Conservation (phyloP, 192 early-diverging fungal genomes). For the Geranomyces michiganensis region DNA sequence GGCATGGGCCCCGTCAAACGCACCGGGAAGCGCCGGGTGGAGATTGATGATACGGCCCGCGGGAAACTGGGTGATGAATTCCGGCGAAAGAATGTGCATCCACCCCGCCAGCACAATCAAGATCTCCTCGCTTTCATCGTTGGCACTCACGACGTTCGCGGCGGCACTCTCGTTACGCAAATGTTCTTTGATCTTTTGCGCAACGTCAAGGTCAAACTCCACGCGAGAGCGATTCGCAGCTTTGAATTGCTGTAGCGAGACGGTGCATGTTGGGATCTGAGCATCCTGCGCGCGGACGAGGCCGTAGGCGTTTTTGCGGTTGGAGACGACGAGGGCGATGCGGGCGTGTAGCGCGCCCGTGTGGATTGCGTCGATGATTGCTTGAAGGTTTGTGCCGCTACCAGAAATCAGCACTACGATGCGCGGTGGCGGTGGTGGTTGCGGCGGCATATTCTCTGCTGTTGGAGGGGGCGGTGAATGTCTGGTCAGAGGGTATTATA, state of each 20-base stretch:
- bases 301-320: slow-evolving; percentile 82
- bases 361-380: slow-evolving; percentile 81
- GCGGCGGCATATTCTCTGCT: background rate
- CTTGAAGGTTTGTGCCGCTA: slow-evolving; percentile 94
- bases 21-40: slow-evolving; percentile 94
- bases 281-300: slow-evolving; percentile 82
- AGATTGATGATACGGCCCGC: slow-evolving; percentile 82
- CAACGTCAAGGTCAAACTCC: slow-evolving; percentile 89
- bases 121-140: background rate
- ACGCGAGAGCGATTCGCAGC: slow-evolving; percentile 78
- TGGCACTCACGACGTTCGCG: background rate
- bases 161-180: slow-evolving; percentile 39
- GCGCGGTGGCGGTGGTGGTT: slow-evolving; percentile 20
- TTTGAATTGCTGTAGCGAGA: slow-evolving; percentile 83
- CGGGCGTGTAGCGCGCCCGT: slow-evolving; percentile 48
- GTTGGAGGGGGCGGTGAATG: no score
- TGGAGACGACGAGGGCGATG: slow-evolving; percentile 90
- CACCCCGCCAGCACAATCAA: slow-evolving; percentile 93
- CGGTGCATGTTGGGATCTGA: slow-evolving; percentile 79
- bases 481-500: no score
- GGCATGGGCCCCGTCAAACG: slow-evolving; percentile 96
- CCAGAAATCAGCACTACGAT: slow-evolving; percentile 95
- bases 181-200: slow-evolving; percentile 38
- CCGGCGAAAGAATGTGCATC: slow-evolving; percentile 96
- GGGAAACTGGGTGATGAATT: slow-evolving; percentile 77